Conservation (phyloP, 2,329 filamentous ascomycete species). For the Myriosclerotinia duriaeana region DNA sequence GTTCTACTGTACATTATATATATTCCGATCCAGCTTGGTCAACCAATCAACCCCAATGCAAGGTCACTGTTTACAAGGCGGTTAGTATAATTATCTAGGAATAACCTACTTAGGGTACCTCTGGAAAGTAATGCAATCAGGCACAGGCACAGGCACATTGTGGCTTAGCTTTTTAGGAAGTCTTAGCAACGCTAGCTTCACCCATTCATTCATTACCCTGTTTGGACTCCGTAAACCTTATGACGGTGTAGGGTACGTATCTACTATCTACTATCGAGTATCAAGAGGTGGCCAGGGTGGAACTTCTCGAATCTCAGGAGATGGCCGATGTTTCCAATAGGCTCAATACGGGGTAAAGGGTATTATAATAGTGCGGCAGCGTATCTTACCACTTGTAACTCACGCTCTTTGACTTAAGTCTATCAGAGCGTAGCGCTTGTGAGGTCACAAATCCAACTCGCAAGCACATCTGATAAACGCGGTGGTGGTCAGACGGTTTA, state of each 20-base stretch:
- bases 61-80: slow-evolving; percentile 17
- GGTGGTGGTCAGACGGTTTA: slow-evolving; percentile 4
- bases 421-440: slow-evolving; percentile 15
- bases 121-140: slow-evolving; percentile 12
- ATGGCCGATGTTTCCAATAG: slow-evolving; percentile 17
- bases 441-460: slow-evolving; percentile 5
- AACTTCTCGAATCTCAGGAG: slow-evolving; percentile 1
- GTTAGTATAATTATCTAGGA: slow-evolving; percentile 14
- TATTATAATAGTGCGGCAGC: slow-evolving; percentile 9
- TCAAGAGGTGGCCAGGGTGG: slow-evolving; percentile 5
- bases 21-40: too few relatives aligned
- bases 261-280: slow-evolving; percentile 7
- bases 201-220: not conserved
- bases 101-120: slow-evolving; percentile 4
- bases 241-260: slow-evolving; percentile 21
- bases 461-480: slow-evolving; percentile 20
- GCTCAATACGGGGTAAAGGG: slow-evolving; percentile 5
- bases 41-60: too few relatives aligned
- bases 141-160: slow-evolving; percentile 14
- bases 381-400: slow-evolving; percentile 13
- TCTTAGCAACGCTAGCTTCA: slow-evolving; percentile 4
- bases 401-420: slow-evolving; percentile 1
- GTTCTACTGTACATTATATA: too few relatives aligned
- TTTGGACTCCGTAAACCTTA: slow-evolving; percentile 3
- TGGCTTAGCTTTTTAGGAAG: slow-evolving; percentile 21